Conservation (phyloP, 352 stramenopile genomes). For the Elongisporangium undulatum region DNA sequence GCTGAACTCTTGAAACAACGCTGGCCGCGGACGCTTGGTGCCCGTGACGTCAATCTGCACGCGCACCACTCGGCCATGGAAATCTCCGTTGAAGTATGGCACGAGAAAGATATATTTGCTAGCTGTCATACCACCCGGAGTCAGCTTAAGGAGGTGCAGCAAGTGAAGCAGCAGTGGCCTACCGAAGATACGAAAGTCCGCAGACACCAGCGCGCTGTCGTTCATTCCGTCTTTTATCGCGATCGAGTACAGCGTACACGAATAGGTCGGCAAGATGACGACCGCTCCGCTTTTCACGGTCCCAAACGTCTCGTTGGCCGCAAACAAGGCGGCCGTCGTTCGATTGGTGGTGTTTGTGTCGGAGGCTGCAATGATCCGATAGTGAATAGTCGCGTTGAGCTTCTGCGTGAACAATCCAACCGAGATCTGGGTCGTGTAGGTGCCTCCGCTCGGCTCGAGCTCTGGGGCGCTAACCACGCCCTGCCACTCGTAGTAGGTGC, state of each 20-base stretch:
- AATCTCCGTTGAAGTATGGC: constrained; percentile 64
- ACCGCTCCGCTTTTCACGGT: constrained; percentile 34
- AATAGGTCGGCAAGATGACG: constrained; percentile 45
- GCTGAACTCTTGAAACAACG: constrained; percentile 75
- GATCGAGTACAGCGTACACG: constrained; percentile 57
- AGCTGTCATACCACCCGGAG: constrained; percentile 20
- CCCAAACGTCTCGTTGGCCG: constrained; percentile 13
- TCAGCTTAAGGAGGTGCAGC: neutral
- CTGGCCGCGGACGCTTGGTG: constrained; percentile 68
- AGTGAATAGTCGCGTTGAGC: constrained; percentile 54
- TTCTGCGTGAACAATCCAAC: constrained; percentile 51
- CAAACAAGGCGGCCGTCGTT: constrained; percentile 23
- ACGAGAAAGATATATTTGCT: constrained; percentile 71
- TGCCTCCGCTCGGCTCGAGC: constrained; percentile 52
- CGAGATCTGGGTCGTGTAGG: constrained; percentile 51
- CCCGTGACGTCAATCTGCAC: constrained; percentile 70
- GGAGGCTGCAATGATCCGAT: constrained; percentile 32
- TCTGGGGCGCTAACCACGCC: constrained; percentile 35
- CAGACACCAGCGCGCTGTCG: constrained; percentile 42
- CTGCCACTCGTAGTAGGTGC: constrained; percentile 80
- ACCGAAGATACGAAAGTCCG: constrained; percentile 59
- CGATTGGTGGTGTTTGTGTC: constrained; percentile 8
- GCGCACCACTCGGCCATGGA: constrained; percentile 55
- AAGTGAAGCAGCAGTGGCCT: constrained; percentile 3
- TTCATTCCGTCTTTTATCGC: constrained; percentile 60